Evolutionary conservation across 257 asterid genomes (phyloP), one percentile per base, ranked within the genome.

Genomic region (Salvia hispanica): DNA sequence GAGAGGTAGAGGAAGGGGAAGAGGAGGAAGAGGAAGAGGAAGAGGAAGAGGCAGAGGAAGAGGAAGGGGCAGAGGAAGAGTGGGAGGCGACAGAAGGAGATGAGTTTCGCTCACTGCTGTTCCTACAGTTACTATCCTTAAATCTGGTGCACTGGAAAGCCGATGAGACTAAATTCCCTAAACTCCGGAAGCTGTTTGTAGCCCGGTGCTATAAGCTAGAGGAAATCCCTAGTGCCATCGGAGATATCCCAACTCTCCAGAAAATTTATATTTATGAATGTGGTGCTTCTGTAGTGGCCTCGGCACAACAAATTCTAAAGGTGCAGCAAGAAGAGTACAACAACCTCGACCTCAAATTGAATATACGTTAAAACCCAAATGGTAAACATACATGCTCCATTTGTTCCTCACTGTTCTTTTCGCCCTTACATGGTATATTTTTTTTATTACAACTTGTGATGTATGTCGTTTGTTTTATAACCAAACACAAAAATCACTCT

Each of bases 261-360:
- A 2, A 25, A 25, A 25, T 25, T 25, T 1, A 2, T 25, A 25
- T 25, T 25, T 0, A 0, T 25, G 31, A 25, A 25, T 25, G 31
- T 2, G 31, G 31, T 2, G 31, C 31, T 25, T 25, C 31, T 25
- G 2, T 18, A 0, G 56, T 31, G 34, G 43, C 14, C 37, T 64
- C 75, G 13, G 83, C 78, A 12, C 73, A 15, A 12, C 21, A 21
- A 37, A 75, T 81, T 55, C 69, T 52, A 65, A 39, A 78, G 50
- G 79, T 44, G 50, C 86, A 81, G 60, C 45, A 21, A 21, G 4
- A n/a, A 18, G 58, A 53, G 7, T 25, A 4, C 36, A 14, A 0
- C 5, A 25, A 53, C 58, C 9, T 18, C 5, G 11, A 16, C 57
- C 33, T 15, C 55, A 3, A 51, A 34, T 5, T 34, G 5, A 0